These are phyloP conservation scores for Pugionium cornutum DNA, from an alignment of 345 rosid species.

Conservation along the genomic window DNA sequence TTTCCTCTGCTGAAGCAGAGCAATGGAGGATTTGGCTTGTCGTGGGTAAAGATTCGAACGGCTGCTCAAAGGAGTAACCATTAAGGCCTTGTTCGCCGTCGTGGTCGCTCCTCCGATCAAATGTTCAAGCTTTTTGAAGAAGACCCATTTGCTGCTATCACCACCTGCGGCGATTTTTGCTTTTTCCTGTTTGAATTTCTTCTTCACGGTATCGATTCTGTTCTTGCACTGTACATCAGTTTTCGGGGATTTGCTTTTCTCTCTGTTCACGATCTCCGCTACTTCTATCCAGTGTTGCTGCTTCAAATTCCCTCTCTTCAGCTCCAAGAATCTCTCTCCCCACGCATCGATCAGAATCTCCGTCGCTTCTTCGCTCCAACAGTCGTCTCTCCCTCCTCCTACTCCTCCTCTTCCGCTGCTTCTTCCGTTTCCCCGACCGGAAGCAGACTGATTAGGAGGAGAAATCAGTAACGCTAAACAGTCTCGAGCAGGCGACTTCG, in stretches of 20 bases:
- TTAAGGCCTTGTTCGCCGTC: slow-evolving; percentile 43
- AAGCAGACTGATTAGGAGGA: background rate
- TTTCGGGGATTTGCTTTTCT: slow-evolving; percentile 50
- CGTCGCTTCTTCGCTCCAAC: slow-evolving; percentile 86
- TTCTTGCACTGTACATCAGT: slow-evolving; percentile 85
- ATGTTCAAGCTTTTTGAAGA: slow-evolving; percentile 54
- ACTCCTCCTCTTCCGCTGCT: slow-evolving; percentile 29
- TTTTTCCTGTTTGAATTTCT: slow-evolving; percentile 73
- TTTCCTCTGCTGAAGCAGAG: background rate
- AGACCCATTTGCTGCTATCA: slow-evolving; percentile 54
- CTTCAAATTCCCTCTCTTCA: slow-evolving; percentile 80
- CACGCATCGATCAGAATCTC: slow-evolving; percentile 71
- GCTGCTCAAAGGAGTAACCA: slow-evolving; percentile 53
- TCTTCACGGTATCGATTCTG: slow-evolving; percentile 85
- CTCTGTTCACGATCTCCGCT: slow-evolving; percentile 66
- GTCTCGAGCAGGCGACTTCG: slow-evolving; percentile 14
- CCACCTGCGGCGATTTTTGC: slow-evolving; percentile 51
- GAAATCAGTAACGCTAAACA: slow-evolving; percentile 1
- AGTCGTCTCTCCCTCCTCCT: slow-evolving; percentile 68
- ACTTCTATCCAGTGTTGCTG: slow-evolving; percentile 85
- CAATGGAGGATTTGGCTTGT: background rate
- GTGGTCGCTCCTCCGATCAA: slow-evolving; percentile 48
- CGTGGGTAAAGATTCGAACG: slow-evolving; percentile 36
- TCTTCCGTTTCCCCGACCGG: slow-evolving; percentile 24
- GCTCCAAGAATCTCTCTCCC: slow-evolving; percentile 76